Evolutionary conservation across 1,284 basidiomycete species (phyloP), one percentile per base, ranked within the genome.

Genomic region (Ganoderma lucidum): DNA sequence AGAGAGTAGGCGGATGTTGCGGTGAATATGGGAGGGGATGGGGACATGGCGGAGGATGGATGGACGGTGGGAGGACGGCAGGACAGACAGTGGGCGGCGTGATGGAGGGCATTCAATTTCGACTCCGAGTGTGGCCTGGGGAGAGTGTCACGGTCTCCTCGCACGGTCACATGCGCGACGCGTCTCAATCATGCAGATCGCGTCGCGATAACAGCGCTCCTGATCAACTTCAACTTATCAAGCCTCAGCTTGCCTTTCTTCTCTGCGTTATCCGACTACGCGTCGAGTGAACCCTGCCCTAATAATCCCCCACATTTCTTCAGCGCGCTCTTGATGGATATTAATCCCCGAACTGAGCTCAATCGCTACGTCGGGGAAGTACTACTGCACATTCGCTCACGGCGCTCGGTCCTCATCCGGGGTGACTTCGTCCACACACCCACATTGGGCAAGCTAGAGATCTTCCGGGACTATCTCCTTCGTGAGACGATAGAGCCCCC

Each of bases 1-100:
- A 94, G 83, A 6, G 92, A 91, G 76, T 85, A 86, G 0, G 86
- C 85, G 30, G 92, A 93, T 2, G 88, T 93, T 41, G 83, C 78
- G 0, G 90, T 92, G 78, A 93, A 91, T n/a, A 91, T 83, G 9
- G 75, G 71, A 23, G 78, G 72, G 6, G 68, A 35, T 30, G 68
- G 64, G 3, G 75, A 72, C 74, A 75, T 75, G 62, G 14, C 68
- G 61, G 64, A 15, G 32, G 48, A 19, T n/a, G 59, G 53, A 14
- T 42, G 30, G 60, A 62, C n/a, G 48, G 48, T 32, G 35, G 51
- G 56, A 35, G 37, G 59, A 39, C 59, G 59, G 15, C 32, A 51
- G 35, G 55, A 23, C 39, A 59, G 55, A 23, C 39, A 59, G 0
- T 48, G 45, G 45, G n/a, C 45, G 45, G n/a, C 45, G 45, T 48